Evolutionary conservation across 1,139 yeast species (phyloP), one percentile per base, ranked within the genome.

Genomic region (Candida mesenterica): DNA sequence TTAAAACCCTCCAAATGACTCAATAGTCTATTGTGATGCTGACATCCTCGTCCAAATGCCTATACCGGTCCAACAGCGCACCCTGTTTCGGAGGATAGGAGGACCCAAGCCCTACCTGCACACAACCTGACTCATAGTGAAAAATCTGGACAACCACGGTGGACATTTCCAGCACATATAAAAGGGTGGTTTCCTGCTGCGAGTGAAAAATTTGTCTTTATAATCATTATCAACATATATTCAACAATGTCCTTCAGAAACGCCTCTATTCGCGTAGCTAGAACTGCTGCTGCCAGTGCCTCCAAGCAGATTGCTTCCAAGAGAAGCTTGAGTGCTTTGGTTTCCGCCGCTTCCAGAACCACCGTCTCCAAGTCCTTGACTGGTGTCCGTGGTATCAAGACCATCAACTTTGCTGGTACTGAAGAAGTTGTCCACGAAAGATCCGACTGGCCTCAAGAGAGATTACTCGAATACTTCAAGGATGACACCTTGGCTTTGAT

Each of bases 361-460:
- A 50, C 71, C 46, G 59, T 71, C 47, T 55, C 53, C 48, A 55
- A 55, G 50, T 54, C 68, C 27, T 44, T 54, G 42, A 48, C 57
- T 48, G 72, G 71, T 51, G 65, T 71, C 52, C 87, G 97, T 73
- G 97, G 97, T 72, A 65, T 90, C 60, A 88, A 92, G 79, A 80
- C 89, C 73, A 94, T 92, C 74, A 88, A 88, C 82, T 92, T 92
- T 61, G 97, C 89, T 67, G 97, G 97, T 70, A 79, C 82, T 53
- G 90, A 85, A 61, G 97, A 90, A 75, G 71, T 83, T 55, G 98
- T 92, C 53, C 92, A 92, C 77, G 97, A 92, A 78, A 88, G 98
- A 74, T 83, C 88, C 55, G 98, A 92, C 85, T 92, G 98, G 98
- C 98, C 98, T 72, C 79, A 84, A 66, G 98, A 92, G 75, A 92